These are phyloP conservation scores for Candida sojae DNA, from an alignment of 1,139 yeast species.

Conservation along the genomic window DNA sequence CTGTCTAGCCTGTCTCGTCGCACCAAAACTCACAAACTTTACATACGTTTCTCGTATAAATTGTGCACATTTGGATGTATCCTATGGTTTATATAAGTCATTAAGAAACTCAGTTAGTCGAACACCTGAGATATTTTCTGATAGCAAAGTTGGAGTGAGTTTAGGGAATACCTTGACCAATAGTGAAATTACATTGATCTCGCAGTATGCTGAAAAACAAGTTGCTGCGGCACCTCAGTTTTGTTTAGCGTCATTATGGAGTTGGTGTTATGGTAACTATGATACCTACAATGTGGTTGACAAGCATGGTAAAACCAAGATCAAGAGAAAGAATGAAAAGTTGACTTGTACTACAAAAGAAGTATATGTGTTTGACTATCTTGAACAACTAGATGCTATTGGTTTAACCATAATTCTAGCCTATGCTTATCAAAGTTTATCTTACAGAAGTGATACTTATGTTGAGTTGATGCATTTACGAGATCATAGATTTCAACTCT, in stretches of 20 bases:
- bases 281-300: conserved; percentile 20
- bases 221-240: conserved; percentile 56
- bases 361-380: conserved; percentile 45
- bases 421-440: conserved; percentile 37
- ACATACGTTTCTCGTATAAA: conserved; percentile 41
- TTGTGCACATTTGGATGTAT: conserved; percentile 53
- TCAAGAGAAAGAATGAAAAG: conserved; percentile 20
- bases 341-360: conserved; percentile 22
- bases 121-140: conserved; percentile 18
- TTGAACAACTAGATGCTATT: conserved; percentile 35
- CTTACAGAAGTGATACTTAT: conserved; percentile 20
- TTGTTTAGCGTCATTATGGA: conserved; percentile 41
- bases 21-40: conserved; percentile 24
- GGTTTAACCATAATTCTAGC: conserved; percentile 49
- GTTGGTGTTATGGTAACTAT: conserved; percentile 51
- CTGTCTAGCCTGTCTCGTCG: conserved; percentile 27
- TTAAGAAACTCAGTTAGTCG: conserved; percentile 38
- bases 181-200: conserved; percentile 49
- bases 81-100: conserved; percentile 51
- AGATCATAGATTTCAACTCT: conserved; percentile 10
- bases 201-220: conserved; percentile 48
- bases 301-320: conserved; percentile 3
- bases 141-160: conserved; percentile 2
- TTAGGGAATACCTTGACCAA: conserved; percentile 42
- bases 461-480: conserved; percentile 20